These are phyloP conservation scores for Pyrrhoderma lamaoense DNA, from an alignment of 1,284 basidiomycete species.

Conservation along the genomic window DNA sequence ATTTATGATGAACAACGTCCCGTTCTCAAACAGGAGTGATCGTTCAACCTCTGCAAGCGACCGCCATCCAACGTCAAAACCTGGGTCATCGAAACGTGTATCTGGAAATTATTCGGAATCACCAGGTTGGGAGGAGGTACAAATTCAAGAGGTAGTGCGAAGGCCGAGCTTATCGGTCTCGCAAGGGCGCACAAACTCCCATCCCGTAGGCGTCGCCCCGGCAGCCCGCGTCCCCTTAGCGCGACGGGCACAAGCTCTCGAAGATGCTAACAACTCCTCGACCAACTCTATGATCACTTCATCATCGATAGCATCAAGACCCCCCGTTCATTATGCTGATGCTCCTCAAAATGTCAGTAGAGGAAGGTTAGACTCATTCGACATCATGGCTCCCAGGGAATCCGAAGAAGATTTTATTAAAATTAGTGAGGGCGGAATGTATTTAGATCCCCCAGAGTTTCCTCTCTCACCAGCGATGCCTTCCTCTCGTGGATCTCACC, in stretches of 20 bases:
- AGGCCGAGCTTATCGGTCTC: constrained; percentile 5
- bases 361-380: not conserved
- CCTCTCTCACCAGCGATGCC: constrained; percentile 25
- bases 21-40: not conserved
- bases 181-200: constrained; percentile 3
- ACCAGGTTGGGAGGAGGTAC: constrained; percentile 5
- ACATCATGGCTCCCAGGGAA: constrained; percentile 2
- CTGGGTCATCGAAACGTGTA: constrained; percentile 1
- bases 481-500: constrained; percentile 23
- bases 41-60: not conserved
- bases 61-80: not conserved
- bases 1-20: not conserved
- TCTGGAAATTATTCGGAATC: not conserved
- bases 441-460: not conserved
- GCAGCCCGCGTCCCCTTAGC: constrained; percentile 7
- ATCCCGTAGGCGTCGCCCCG: constrained; percentile 14
- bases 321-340: constrained; percentile 16
- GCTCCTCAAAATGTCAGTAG: constrained; percentile 11
- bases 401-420: constrained; percentile 13
- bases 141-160: constrained; percentile 12
- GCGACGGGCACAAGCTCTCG: not conserved
- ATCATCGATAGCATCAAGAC: constrained; percentile 9
- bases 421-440: not conserved
- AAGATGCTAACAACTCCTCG: constrained; percentile 3
- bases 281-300: constrained; percentile 10